Percentiles rank a stretch among this genome's conserved stretches.
Evolutionary conservation across 2,329 filamentous ascomycete species (phyloP).

Genomic region (Colletotrichum cuscutae): DNA sequence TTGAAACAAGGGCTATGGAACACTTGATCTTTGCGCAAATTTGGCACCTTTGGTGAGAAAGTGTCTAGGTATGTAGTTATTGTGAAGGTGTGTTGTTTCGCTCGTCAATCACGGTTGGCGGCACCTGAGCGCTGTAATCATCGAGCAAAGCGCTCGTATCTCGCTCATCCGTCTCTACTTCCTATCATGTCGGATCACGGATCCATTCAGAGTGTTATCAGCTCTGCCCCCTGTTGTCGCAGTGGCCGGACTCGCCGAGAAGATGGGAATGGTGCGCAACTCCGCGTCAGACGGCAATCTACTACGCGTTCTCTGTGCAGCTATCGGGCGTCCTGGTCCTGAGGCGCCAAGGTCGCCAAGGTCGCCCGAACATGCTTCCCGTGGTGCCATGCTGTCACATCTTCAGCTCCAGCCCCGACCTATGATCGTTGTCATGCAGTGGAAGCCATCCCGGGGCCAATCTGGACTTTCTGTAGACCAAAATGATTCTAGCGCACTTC

Average conservation of each 20-base stretch:
- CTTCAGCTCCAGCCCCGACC: neutral
- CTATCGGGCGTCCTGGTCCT: neutral
- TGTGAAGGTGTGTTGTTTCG: neutral
- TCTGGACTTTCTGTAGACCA: neutral
- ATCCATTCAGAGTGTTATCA: neutral
- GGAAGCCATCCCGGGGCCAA: neutral
- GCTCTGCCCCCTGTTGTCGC: conserved; percentile 7
- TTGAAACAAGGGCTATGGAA: neutral
- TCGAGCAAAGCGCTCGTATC: neutral
- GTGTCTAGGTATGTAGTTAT: neutral
- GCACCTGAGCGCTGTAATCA: neutral
- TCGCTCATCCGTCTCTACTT: neutral
- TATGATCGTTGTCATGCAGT: neutral
- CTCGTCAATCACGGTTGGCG: neutral
- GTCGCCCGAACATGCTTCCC: neutral
- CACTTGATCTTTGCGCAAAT: neutral
- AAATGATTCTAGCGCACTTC: conserved; percentile 20
- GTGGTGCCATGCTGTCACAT: neutral
- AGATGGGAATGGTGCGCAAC: neutral
- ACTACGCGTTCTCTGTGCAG: neutral
- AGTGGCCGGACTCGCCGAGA: conserved; percentile 10
- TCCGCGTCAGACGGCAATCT: conserved; percentile 2
- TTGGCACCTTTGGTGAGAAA: neutral
- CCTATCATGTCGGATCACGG: neutral
- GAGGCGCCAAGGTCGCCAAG: neutral